These are phyloP conservation scores for Acanthamoeba lenticulata DNA, from an alignment of 208 protist genomes.

Conservation along the genomic window DNA sequence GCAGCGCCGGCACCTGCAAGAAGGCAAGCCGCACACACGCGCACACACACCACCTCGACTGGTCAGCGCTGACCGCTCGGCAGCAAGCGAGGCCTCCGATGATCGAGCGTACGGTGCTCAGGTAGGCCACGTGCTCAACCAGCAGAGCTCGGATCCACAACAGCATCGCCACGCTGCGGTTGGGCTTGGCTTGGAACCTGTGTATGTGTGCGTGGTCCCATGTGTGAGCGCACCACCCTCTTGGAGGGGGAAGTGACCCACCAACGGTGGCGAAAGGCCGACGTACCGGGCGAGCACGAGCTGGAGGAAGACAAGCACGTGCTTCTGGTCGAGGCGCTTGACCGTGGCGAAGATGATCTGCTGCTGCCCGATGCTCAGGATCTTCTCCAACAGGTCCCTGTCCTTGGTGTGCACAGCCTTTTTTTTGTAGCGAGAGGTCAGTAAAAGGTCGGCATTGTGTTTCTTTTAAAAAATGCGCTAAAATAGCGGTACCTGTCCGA, in stretches of 20 bases:
- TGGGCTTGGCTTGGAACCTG: slow-evolving; percentile 35
- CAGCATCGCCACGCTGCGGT: background rate
- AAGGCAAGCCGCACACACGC: too few species aligned
- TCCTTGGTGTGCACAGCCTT: slow-evolving; percentile 59
- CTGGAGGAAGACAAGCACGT: slow-evolving; percentile 12
- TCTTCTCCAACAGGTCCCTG: background rate
- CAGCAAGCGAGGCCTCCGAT: background rate
- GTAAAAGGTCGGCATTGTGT: background rate
- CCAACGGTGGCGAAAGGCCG: background rate
- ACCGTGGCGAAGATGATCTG: slow-evolving; percentile 29
- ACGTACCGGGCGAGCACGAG: background rate
- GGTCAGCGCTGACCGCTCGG: background rate
- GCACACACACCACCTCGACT: background rate
- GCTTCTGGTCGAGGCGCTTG: background rate
- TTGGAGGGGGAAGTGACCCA: background rate
- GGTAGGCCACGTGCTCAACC: slow-evolving; percentile 25
- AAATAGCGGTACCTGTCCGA: background rate
- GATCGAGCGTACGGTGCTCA: background rate
- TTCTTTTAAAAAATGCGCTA: background rate
- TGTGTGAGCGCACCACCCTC: too few species aligned
- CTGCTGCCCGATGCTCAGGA: background rate
- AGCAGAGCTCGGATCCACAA: slow-evolving; percentile 36
- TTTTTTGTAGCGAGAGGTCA: background rate
- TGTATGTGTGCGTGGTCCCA: too few species aligned
- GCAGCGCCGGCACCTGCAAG: background rate